These are phyloP conservation scores for Aspergillus sp. DNA, from an alignment of 2,329 filamentous ascomycete species.

Conservation along the genomic window DNA sequence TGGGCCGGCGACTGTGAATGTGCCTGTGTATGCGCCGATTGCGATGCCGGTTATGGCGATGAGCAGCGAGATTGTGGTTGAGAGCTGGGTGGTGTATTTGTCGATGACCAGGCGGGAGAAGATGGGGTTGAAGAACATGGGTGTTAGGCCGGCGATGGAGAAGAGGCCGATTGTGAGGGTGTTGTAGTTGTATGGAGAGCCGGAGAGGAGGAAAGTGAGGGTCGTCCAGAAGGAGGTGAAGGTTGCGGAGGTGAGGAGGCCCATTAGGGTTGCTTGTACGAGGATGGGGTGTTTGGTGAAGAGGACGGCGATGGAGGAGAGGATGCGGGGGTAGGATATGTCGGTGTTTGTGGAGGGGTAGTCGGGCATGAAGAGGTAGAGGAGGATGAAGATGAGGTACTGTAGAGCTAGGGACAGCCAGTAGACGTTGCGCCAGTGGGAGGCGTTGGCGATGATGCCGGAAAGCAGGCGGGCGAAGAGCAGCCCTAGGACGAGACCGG, in stretches of 20 bases:
- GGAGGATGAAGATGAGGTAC: slow-evolving; percentile 61
- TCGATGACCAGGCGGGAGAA: slow-evolving; percentile 72
- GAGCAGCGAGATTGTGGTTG: slow-evolving; percentile 61
- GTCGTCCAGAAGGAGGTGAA: slow-evolving; percentile 74
- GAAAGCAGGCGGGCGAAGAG: slow-evolving; percentile 73
- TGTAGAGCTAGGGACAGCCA: slow-evolving; percentile 75
- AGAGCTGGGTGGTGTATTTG: slow-evolving; percentile 65
- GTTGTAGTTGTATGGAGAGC: slow-evolving; percentile 66
- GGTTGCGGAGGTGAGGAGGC: slow-evolving; percentile 60
- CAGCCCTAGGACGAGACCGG: slow-evolving; percentile 72
- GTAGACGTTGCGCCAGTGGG: slow-evolving; percentile 74
- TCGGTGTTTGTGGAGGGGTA: slow-evolving; percentile 72
- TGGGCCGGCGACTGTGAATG: slow-evolving; percentile 66
- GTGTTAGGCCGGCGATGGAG: slow-evolving; percentile 71
- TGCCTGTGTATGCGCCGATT: slow-evolving; percentile 69
- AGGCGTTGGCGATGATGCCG: slow-evolving; percentile 72
- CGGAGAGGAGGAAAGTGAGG: slow-evolving; percentile 74
- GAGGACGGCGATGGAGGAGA: slow-evolving; percentile 65
- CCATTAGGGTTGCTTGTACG: slow-evolving; percentile 67
- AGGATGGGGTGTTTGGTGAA: slow-evolving; percentile 66
- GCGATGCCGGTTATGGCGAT: slow-evolving; percentile 62
- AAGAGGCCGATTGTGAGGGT: slow-evolving; percentile 74
- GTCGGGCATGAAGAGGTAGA: slow-evolving; percentile 76
- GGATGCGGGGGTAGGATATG: slow-evolving; percentile 64
- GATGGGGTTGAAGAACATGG: slow-evolving; percentile 66